Evolutionary conservation across 768 basidiomycete species (phyloP).

Genomic region (Baorangia bicolor): DNA sequence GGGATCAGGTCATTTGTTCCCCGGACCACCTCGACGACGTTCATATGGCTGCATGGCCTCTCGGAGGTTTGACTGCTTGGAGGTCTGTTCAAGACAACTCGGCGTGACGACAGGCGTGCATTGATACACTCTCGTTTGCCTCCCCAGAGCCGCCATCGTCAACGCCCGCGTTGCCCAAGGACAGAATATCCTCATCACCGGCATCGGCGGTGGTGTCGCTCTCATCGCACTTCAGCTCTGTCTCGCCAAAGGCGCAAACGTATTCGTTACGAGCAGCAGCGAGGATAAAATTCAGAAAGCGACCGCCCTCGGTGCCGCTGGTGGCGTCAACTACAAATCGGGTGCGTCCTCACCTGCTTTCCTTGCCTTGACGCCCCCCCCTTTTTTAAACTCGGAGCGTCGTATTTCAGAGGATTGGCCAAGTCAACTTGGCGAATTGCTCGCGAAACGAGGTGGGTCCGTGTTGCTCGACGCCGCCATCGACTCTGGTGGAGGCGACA

Average conservation of each 20-base stretch:
- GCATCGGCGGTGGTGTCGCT: conserved; percentile 84
- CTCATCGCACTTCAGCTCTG: conserved; percentile 73
- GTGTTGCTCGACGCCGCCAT: conserved; percentile 56
- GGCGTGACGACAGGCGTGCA: neutral
- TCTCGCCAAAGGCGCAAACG: conserved; percentile 69
- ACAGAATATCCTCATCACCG: conserved; percentile 77
- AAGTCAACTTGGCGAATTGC: conserved; percentile 41
- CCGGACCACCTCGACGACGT: too few species aligned
- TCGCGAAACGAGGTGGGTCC: conserved; percentile 34
- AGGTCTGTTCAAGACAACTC: conserved; percentile 46
- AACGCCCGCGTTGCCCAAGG: conserved; percentile 62
- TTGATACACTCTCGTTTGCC: neutral
- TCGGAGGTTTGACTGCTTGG: too few species aligned
- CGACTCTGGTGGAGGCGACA: conserved; percentile 69
- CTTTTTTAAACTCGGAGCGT: neutral
- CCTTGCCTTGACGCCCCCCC: neutral
- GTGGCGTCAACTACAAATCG: conserved; percentile 73
- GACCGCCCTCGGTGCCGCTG: conserved; percentile 65
- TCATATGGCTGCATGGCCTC: too few species aligned
- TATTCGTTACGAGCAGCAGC: conserved; percentile 79
- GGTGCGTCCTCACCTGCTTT: conserved; percentile 38
- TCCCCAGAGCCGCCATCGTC: conserved; percentile 57
- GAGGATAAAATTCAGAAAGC: conserved; percentile 70
- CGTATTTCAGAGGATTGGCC: conserved; percentile 52
- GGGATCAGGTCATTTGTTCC: too few species aligned